Base-by-base conservation (phyloP, 768 basidiomycete genomes). In the Terana coerulea region DNA sequence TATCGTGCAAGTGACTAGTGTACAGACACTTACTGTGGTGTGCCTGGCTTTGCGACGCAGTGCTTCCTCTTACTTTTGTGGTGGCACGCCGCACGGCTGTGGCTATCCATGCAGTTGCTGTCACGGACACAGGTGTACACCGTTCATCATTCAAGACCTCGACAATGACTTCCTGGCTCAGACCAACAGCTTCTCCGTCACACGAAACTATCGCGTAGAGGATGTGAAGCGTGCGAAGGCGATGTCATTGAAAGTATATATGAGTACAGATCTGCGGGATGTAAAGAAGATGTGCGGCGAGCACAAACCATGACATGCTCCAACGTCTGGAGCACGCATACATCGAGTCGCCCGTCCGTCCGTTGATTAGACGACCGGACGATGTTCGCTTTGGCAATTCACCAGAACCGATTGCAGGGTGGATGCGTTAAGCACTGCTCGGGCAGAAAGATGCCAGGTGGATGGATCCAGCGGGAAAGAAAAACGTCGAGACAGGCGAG, bases 351-450 rank as follows among this genome's bases (percentile, higher is more conserved):
- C 72, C 79, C 80, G 71, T 75, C 75, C 67, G 65, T 61, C 68
- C 70, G 77, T 68, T 79, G 75, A 80, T 82, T 76, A 73, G 75
- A 68, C 79, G 70, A 68, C 58, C 60, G 68, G 67, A 57, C 70
- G 64, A 75, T 41, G 72, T 45, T 83, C 54, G 46, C 49, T 87
- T 86, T 67, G 84, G 84, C 85, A 33, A 73, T 75, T 83, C 81
- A 85, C 82, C 84, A 87, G 85, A 87, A 87, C 84, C 84, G 83
- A 78, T 68, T 68, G 49, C 82, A 85, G 81, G 72, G 79, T 83
- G 67, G 78, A 73, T 67, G 71, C 67, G 68, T 70, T 64, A 68
- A 73, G 54, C 57, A 58, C 84, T 85, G 82, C 78, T 76, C 84
- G 84, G 84, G 84, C 84, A 86, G 84, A 87, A 85, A 79, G 59